These are phyloP conservation scores for Coemansia furcata DNA, from an alignment of 192 early-diverging fungal species.

Conservation along the genomic window DNA sequence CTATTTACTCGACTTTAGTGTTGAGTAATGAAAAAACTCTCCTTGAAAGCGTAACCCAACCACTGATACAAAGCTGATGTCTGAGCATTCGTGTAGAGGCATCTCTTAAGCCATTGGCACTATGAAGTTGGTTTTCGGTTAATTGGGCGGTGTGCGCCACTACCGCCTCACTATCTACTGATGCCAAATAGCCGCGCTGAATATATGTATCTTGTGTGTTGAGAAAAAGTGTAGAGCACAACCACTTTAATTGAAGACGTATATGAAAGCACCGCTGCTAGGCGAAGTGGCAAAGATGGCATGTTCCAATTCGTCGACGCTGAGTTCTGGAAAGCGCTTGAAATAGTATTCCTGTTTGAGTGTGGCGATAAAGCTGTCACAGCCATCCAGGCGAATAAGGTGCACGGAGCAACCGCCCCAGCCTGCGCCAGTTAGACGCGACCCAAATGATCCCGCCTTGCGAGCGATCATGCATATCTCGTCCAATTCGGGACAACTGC, in stretches of 20 bases:
- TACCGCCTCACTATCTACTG: no score
- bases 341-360: constrained; percentile 69
- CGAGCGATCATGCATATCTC: constrained; percentile 66
- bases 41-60: no score
- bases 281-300: constrained; percentile 52
- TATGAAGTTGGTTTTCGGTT: no score
- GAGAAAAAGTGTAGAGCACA: not conserved
- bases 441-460: constrained; percentile 71
- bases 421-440: constrained; percentile 89
- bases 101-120: no score
- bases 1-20: no score
- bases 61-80: no score
- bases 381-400: constrained; percentile 59
- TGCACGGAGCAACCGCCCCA: constrained; percentile 90
- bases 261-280: constrained; percentile 27
- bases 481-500: constrained; percentile 80
- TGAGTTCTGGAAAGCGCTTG: constrained; percentile 53
- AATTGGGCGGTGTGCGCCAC: no score
- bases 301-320: constrained; percentile 48
- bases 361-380: constrained; percentile 59
- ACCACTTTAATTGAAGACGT: not conserved
- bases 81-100: no score
- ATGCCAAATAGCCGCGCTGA: no score
- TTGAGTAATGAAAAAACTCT: no score
- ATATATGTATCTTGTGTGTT: not conserved